Conservation (phyloP, 108 stramenopile species). For the Stephanodiscus triporus region DNA sequence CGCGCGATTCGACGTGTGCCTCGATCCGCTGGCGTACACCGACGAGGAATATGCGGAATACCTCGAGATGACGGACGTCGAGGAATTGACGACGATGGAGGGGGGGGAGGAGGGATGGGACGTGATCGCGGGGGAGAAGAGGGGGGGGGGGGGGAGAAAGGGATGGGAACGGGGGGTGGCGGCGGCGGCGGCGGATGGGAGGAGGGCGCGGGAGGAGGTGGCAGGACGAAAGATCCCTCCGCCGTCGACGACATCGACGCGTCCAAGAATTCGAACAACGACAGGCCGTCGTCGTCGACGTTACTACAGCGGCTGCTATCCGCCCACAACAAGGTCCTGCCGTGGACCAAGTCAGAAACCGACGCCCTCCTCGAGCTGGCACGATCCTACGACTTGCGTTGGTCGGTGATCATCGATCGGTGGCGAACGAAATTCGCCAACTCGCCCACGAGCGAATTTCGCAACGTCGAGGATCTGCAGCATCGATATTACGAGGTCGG, state of each 20-base stretch:
- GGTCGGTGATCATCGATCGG: slow-evolving; percentile 91
- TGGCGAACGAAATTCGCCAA: slow-evolving; percentile 52
- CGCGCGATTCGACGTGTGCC: slow-evolving; percentile 87
- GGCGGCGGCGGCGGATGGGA: no score
- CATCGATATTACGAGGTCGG: slow-evolving; percentile 91
- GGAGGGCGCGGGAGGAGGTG: not conserved
- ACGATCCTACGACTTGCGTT: slow-evolving; percentile 86
- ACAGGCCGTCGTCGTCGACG: not conserved
- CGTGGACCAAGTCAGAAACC: slow-evolving; percentile 91
- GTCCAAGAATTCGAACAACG: not conserved
- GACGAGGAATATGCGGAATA: slow-evolving; percentile 77
- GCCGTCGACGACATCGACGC: not conserved
- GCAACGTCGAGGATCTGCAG: slow-evolving; percentile 88
- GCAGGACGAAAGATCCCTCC: not conserved
- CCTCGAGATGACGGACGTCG: slow-evolving; percentile 38
- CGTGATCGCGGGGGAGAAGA: not conserved
- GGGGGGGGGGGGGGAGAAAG: not conserved
- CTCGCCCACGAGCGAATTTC: slow-evolving; percentile 21
- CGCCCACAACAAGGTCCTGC: slow-evolving; percentile 19
- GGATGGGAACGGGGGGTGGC: no score
- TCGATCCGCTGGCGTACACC: slow-evolving; percentile 80
- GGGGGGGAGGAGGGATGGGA: not conserved
- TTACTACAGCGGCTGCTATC: slow-evolving; percentile 4
- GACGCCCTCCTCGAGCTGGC: slow-evolving; percentile 86
- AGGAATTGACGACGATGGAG: slow-evolving; percentile 5